Evolutionary conservation across 371 early-diverging fungal species (phyloP).

Genomic region (Funneliformis caledonium): DNA sequence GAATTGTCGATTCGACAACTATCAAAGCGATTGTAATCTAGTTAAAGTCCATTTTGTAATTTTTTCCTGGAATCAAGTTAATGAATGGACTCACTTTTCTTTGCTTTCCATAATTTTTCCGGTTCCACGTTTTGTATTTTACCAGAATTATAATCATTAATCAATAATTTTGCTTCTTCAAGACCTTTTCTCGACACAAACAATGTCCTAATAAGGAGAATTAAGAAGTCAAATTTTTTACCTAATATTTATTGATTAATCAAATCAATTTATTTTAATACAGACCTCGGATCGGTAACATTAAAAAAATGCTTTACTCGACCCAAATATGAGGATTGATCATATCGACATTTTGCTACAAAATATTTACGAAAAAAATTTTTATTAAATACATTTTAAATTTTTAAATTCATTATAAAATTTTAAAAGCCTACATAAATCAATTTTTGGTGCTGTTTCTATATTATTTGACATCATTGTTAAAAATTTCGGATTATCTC

Average conservation of each 20-base stretch:
- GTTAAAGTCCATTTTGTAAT: not conserved
- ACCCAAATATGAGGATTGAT: conserved; percentile 74
- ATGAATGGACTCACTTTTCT: conserved; percentile 58
- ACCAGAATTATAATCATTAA: conserved; percentile 61
- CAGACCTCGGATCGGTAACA: conserved; percentile 71
- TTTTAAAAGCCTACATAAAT: conserved; percentile 22
- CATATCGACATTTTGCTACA: conserved; percentile 60
- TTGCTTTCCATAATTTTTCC: conserved; percentile 73
- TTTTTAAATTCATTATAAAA: not conserved
- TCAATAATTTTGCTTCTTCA: conserved; percentile 60
- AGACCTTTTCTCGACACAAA: conserved; percentile 63
- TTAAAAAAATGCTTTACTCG: conserved; percentile 75
- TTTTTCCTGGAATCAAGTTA: not conserved
- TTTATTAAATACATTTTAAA: not conserved
- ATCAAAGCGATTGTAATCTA: not conserved
- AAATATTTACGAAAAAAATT: not conserved
- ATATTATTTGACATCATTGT: not conserved
- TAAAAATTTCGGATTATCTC: too few relatives aligned
- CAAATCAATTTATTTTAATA: not conserved
- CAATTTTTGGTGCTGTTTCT: not conserved
- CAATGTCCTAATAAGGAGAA: conserved; percentile 56
- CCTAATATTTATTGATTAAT: not conserved
- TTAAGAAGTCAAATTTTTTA: not conserved
- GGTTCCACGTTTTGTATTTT: conserved; percentile 47
- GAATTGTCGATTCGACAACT: conserved; percentile 79